Conservation (phyloP, 208 protist genomes). For the Trichomonas gallinae region DNA sequence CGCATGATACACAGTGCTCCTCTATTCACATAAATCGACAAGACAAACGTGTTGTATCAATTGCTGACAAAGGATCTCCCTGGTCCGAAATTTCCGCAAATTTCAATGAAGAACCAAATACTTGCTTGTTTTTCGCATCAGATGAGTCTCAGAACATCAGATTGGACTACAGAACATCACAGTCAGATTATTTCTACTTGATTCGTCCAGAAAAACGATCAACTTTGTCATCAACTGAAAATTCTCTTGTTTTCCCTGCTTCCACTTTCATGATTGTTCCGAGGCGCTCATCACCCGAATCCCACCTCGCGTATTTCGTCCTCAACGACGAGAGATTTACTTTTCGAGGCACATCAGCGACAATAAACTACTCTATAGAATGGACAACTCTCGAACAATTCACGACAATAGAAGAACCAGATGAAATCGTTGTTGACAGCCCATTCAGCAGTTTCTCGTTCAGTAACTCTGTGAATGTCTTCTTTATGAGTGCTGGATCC, state of each 20-base stretch:
- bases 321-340: neutral
- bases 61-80: neutral
- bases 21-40: neutral
- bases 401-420: neutral
- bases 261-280: neutral
- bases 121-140: neutral
- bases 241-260: neutral
- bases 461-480: neutral
- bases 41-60: neutral
- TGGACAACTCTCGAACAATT: neutral
- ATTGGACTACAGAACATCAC: neutral
- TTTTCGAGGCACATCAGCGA: neutral
- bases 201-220: neutral
- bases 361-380: neutral
- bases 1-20: neutral
- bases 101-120: neutral
- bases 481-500: neutral
- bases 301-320: neutral
- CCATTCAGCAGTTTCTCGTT: neutral
- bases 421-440: neutral
- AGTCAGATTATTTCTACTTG: neutral
- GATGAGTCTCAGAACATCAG: neutral
- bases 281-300: neutral
- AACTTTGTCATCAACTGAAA: neutral
- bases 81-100: neutral